Percentiles rank a stretch among this genome's conserved stretches.
Evolutionary conservation across 179 eudicot species (phyloP).

Genomic region (Nepenthes alata): DNA sequence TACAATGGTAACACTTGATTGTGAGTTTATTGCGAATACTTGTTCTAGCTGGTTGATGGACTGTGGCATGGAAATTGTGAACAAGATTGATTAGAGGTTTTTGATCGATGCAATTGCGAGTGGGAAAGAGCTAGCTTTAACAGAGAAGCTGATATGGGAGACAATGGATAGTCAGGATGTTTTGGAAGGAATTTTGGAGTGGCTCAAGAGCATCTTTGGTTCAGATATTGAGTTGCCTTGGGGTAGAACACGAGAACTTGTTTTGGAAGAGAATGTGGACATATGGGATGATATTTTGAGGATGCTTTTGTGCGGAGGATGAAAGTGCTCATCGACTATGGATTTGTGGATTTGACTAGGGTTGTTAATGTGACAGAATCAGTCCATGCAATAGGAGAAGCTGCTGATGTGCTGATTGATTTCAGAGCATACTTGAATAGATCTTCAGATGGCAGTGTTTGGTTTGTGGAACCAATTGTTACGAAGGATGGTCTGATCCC

Average conservation of each 20-base stretch:
- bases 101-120: slow-evolving; percentile 63
- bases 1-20: slow-evolving; percentile 55
- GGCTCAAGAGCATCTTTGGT: slow-evolving; percentile 84
- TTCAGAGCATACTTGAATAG: slow-evolving; percentile 48
- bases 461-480: slow-evolving; percentile 59
- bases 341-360: slow-evolving; percentile 36
- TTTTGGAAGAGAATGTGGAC: slow-evolving; percentile 70
- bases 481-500: slow-evolving; percentile 36
- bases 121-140: slow-evolving; percentile 74
- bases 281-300: slow-evolving; percentile 93
- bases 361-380: slow-evolving; percentile 52
- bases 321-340: slow-evolving; percentile 55
- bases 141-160: slow-evolving; percentile 73
- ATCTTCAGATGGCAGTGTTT: slow-evolving; percentile 66
- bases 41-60: slow-evolving; percentile 83
- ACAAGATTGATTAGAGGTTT: slow-evolving; percentile 52
- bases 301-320: slow-evolving; percentile 77
- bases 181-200: slow-evolving; percentile 80
- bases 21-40: slow-evolving; percentile 49
- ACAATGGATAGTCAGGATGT: slow-evolving; percentile 84
- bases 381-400: slow-evolving; percentile 30
- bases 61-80: slow-evolving; percentile 74
- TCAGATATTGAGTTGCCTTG: slow-evolving; percentile 94
- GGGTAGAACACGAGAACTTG: slow-evolving; percentile 87
- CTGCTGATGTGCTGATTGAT: slow-evolving; percentile 27